These are phyloP conservation scores for Sherardia arvensis DNA, from an alignment of 257 asterid species.

Conservation along the genomic window DNA sequence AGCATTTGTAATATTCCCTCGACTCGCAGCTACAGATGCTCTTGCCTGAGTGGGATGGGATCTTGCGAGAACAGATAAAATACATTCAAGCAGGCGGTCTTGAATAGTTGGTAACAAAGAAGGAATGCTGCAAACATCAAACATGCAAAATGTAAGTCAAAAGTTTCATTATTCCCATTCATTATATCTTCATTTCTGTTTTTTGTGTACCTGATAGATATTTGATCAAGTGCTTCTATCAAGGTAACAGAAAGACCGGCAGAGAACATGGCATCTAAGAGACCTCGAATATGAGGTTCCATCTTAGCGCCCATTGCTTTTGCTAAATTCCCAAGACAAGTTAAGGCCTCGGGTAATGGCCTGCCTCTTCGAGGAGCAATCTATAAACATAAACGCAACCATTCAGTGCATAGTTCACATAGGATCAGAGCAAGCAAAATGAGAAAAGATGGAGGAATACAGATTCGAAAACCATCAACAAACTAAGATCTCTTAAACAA, in stretches of 20 bases:
- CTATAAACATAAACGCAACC: conserved; percentile 30
- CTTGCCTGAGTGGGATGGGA: conserved; percentile 62
- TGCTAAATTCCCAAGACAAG: conserved; percentile 98
- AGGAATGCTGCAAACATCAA: conserved; percentile 61
- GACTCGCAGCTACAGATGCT: conserved; percentile 38
- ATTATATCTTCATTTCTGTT: conserved; percentile 19
- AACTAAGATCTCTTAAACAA: background rate
- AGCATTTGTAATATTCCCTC: conserved; percentile 53
- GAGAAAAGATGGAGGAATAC: background rate
- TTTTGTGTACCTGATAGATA: conserved; percentile 57
- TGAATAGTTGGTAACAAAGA: conserved; percentile 85
- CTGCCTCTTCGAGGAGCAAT: conserved; percentile 99
- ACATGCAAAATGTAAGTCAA: conserved; percentile 19
- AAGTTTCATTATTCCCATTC: conserved; percentile 13
- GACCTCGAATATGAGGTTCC: conserved; percentile 83
- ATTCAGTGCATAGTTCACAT: conserved; percentile 1
- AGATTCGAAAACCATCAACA: background rate
- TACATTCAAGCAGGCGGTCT: conserved; percentile 80
- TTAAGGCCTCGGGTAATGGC: conserved; percentile 91
- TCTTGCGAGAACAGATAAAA: conserved; percentile 76
- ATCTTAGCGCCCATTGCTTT: conserved; percentile 89
- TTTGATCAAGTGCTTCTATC: conserved; percentile 81
- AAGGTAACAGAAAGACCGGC: conserved; percentile 73
- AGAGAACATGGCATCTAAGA: conserved; percentile 94
- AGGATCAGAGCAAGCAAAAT: background rate